These are phyloP conservation scores for Parastagonospora avenae DNA, from an alignment of 2,329 filamentous ascomycete species.

Conservation along the genomic window DNA sequence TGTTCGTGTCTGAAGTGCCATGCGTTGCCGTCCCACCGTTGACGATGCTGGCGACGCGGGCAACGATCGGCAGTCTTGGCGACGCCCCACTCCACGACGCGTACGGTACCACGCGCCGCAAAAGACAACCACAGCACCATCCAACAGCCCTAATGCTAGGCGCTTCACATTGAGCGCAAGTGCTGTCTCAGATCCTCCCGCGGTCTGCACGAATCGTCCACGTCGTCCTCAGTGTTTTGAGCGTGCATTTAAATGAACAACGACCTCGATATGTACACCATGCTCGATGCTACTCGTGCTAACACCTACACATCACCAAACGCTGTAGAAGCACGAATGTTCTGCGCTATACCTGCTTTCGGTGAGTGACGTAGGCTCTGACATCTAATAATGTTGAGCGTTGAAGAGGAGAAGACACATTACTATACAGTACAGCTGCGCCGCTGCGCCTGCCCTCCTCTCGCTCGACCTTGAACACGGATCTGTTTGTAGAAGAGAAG, in stretches of 20 bases:
- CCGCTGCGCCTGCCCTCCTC: constrained; percentile 2
- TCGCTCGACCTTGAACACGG: constrained; percentile 6
- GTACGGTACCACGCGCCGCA: not conserved
- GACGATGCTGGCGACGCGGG: not conserved
- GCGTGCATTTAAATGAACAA: not conserved
- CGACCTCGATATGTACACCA: not conserved
- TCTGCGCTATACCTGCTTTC: not conserved
- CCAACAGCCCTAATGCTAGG: not conserved
- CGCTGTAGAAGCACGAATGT: not conserved
- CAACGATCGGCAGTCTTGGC: not conserved
- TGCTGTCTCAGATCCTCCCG: not conserved
- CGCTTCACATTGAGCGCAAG: not conserved
- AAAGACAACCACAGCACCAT: not conserved
- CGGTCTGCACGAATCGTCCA: not conserved
- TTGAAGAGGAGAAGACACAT: constrained; percentile 3
- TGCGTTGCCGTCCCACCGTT: too few species aligned
- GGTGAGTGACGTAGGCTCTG: not conserved
- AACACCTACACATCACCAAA: not conserved
- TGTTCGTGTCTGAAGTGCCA: not conserved
- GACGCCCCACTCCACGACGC: not conserved
- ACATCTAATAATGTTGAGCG: constrained; percentile 1
- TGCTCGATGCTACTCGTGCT: not conserved
- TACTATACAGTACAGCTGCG: constrained; percentile 2
- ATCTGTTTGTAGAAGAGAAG: too few species aligned
- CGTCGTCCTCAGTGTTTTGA: not conserved